Evolutionary conservation across 1,284 basidiomycete genomes (phyloP), one percentile per base, ranked within the genome.

Genomic region (Pseudozyma sp.): DNA sequence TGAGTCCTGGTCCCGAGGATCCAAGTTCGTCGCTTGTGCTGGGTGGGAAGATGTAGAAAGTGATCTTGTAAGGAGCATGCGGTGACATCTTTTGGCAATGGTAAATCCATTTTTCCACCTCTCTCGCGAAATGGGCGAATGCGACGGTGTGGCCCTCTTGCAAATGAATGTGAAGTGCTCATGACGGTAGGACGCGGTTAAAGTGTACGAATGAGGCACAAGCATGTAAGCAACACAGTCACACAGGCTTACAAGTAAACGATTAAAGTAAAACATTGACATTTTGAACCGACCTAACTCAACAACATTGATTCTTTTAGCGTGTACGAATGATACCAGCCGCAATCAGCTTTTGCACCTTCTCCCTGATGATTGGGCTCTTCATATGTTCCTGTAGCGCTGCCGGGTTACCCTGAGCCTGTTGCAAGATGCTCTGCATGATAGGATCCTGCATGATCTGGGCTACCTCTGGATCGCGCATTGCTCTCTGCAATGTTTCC

Each of bases 321-420:
- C 81, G 74, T 5, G 80, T 83, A 39, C 72, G 75, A 87, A 97
- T 95, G 83, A 97, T 93, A 64, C 95, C 95, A 31, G 94, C 94
- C 72, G 93, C 94, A 84, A 97, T 89, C 49, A 99, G 89, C 87
- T 97, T 97, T 87, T 92, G 90, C 74, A 97, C 93, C 88, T 97
- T 97, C 69, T 89, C 86, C 56, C 90, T 88, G 49, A 97, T 91
- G 61, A 89, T 88, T 11, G 80, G 70, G 45, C 96, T 97, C 90
- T 95, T 94, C 92, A 99, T 93, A 87, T 99, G 96, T 77, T 97
- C 94, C 86, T 94, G 92, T 68, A 99, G 87, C 16, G 95, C 94
- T 36, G 90, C 88, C 3, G 97, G 96, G 86, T 97, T 91, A 52
- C 87, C 85, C 86, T 99, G 97, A 5, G 95, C 94, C 87, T 99